Base-by-base conservation (phyloP, 805 yeast species). In the Spathaspora passalidarum region DNA sequence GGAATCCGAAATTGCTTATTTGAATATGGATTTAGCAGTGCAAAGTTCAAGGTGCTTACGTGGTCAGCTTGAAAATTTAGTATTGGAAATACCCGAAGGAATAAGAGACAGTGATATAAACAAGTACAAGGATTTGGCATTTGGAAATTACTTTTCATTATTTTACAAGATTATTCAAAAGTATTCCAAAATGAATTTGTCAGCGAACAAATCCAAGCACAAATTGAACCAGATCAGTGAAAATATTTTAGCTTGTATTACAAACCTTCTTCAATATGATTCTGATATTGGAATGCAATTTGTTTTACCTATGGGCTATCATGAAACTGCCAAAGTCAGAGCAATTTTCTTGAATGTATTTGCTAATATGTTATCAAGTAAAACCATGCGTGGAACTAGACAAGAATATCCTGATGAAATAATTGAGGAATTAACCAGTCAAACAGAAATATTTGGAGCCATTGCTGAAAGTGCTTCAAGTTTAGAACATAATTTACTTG, bases 271-370 rank as follows among this genome's bases (percentile, higher is more conserved):
- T 39, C 82, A 79, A 53, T 76, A 88, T 3, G 89, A 89, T 55
- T 81, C 84, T 5, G 89, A 84, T 45, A 82, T 86, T 19, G 96
- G 96, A 6, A 67, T 89, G 55, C 81, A 80, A 43, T 80, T 79
- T 60, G 89, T 91, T 2, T 61, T 88, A 13, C 90, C 94, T 0
- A 75, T 88, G 59, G 94, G 95, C 0, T 87, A 82, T 55, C 88
- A 88, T 55, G 76, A 76, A 18, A 85, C 86, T 58, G 62, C 68
- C 11, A 75, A 81, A 44, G 82, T 88, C 22, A 69, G 94, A 49
- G 69, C 84, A 9, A 81, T 95, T 0, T 87, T 88, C 57, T 71
- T 89, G 56, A 83, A 84, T 47, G 92, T 89, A 1, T 88, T 89
- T 53, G 80, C 86, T 2, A 81, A 84, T 43, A 86, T 87, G 61